These are phyloP conservation scores for Bipolaris zeicola DNA, from an alignment of 2,329 filamentous ascomycete genomes.

Conservation along the genomic window DNA sequence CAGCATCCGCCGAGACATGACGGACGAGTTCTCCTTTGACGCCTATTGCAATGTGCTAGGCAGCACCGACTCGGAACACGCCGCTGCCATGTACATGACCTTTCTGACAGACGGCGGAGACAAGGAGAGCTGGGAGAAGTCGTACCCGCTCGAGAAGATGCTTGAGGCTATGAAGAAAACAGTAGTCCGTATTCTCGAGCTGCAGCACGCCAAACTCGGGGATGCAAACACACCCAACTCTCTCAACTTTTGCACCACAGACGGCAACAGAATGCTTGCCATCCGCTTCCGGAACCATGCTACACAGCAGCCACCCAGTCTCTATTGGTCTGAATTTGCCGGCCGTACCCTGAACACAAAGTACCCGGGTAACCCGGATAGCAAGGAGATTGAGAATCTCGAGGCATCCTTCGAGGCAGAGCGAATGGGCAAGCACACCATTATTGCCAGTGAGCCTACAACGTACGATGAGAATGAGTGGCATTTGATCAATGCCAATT, in stretches of 20 bases:
- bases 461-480: slow-evolving; percentile 60
- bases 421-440: slow-evolving; percentile 58
- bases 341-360: slow-evolving; percentile 60
- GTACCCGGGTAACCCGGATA: slow-evolving; percentile 57
- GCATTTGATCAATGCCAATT: slow-evolving; percentile 58
- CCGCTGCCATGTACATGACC: slow-evolving; percentile 58
- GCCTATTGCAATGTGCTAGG: slow-evolving; percentile 57
- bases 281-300: slow-evolving; percentile 60
- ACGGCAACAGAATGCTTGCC: slow-evolving; percentile 57
- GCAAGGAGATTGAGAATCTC: slow-evolving; percentile 42
- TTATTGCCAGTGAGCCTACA: slow-evolving; percentile 60
- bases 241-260: slow-evolving; percentile 60
- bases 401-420: slow-evolving; percentile 44
- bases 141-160: slow-evolving; percentile 53
- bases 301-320: slow-evolving; percentile 57
- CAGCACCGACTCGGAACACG: slow-evolving; percentile 59
- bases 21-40: slow-evolving; percentile 53
- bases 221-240: slow-evolving; percentile 52
- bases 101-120: slow-evolving; percentile 49
- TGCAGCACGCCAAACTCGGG: slow-evolving; percentile 54
- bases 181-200: slow-evolving; percentile 53
- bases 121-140: slow-evolving; percentile 51
- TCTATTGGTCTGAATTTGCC: slow-evolving; percentile 59
- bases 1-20: slow-evolving; percentile 54
- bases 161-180: slow-evolving; percentile 53